Percentiles rank a stretch among this genome's conserved stretches.
These are phyloP conservation scores for Iris macrosiphon DNA, from an alignment of 106 monocot species.

Conservation along the genomic window DNA sequence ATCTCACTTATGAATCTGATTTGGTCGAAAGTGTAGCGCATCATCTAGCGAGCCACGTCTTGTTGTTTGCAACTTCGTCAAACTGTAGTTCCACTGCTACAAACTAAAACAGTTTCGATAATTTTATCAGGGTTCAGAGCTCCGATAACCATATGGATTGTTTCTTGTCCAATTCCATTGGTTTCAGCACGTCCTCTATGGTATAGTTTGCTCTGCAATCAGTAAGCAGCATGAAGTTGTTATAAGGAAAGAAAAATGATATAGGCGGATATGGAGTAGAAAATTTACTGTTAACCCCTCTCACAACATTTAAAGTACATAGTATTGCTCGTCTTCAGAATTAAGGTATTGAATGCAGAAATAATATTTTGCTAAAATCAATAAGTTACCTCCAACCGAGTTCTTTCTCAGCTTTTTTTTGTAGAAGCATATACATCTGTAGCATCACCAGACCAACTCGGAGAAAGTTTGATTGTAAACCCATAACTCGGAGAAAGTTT, in stretches of 20 bases:
- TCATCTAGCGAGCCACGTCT: no score
- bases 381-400: conserved; percentile 73
- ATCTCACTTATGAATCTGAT: no score
- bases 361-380: no score
- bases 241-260: background rate
- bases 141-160: conserved; percentile 59
- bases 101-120: no score
- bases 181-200: conserved; percentile 62
- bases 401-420: conserved; percentile 62
- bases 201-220: conserved; percentile 47
- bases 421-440: conserved; percentile 77
- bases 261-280: background rate
- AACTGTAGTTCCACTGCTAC: no score
- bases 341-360: no score
- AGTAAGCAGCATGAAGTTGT: background rate
- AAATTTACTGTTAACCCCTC: background rate
- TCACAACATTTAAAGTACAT: no score
- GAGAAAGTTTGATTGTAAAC: conserved; percentile 71
- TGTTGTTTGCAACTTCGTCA: no score
- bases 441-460: conserved; percentile 71
- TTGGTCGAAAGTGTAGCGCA: no score
- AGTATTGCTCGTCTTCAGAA: no score
- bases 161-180: no score
- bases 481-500: conserved; percentile 38
- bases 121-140: no score